Base-by-base conservation (phyloP, 352 stramenopile genomes). In the Pythium periplocum region DNA sequence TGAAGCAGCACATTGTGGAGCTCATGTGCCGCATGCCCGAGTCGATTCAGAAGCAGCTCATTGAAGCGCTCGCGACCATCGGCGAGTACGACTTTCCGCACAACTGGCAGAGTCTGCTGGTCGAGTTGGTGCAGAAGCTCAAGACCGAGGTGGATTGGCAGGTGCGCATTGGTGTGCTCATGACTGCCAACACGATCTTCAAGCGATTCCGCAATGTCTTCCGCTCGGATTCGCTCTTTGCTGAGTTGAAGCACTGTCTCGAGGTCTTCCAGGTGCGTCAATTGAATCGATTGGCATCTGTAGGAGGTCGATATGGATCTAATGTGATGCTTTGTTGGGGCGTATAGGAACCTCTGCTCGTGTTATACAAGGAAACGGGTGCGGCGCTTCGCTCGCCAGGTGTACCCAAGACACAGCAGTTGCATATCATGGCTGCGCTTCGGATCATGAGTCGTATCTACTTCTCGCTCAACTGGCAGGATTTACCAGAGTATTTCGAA, bases 401-500 rank as follows among this genome's bases (percentile, higher is more conserved):
- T 1, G 61, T 58, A 12, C 48, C 69, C 30, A 64, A 62, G 31
- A 57, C 75, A 34, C 66, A 91, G 45, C 83, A 92, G 44, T 54
- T 64, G 26, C 76, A 89, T 38, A 86, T 97, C 53, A 62, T 96
- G 37, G 64, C 71, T 17, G 73, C 80, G 17, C 62, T 99, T 61
- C 78, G 96, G 3, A 91, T 93, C 45, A 96, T 98, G 66, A 94
- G 74, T 64, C 89, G 97, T 26, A 99, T 99, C 42, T 99, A 98
- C 68, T 99, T 96, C 75, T 98, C 92, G 47, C 81, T 99, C 11
- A 99, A 99, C 69, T 99, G 95, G 89, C 85, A 96, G 59, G 97
- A 99, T 72, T 69, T 99, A 30, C 97, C 97, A 0, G 97, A 99
- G 66, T 99, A 92, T 64, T 99, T 99, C 69, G 97, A 99, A 72